Base-by-base conservation (phyloP, 441 rosid genomes). In the Populus hybrid region DNA sequence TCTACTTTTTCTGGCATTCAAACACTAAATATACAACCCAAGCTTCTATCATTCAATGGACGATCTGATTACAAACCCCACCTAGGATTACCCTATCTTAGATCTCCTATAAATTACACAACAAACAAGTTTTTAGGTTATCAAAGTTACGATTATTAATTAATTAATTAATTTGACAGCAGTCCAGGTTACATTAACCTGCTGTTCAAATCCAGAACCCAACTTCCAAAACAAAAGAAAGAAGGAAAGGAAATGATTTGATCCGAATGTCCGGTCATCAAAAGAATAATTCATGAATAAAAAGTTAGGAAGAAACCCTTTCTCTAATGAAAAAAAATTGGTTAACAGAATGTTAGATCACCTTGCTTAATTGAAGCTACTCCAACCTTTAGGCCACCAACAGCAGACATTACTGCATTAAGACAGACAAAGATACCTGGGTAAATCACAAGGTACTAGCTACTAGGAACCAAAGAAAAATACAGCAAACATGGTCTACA, bases 321-420 rank as follows among this genome's bases (percentile, higher is more conserved):
- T 5, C 61, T 53, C 61, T 53, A 18, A 18, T 53, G 32, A 16
- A 53, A 53, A 16, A 53, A 53, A 53, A 53, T 46, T 46, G 71
- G 57, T 70, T 28, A n/a, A 77, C 46, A 50, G 36, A 67, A 57
- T 8, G 30, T 69, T 78, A 80, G 8, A 76, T 79, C 86, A 95
- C 99, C 97, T 81, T 95, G 89, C 73, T 87, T 74, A 85, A 95
- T 86, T 42, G 97, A 92, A 70, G 85, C 82, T 69, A 90, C 91
- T 70, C 91, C 97, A 77, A 94, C 97, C 84, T 91, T 94, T 35
- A 95, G 89, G 79, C 99, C 99, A 82, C 91, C 92, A 85, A 95
- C 97, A 86, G 98, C 98, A 71, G 99, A 94, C 85, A 86, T 87
- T 34, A 95, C 99, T 94, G 93, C 92, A 89, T 68, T 70, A 79